Percentiles rank a stretch among this genome's conserved stretches.
Evolutionary conservation across 2,329 filamentous ascomycete species (phyloP).

Genomic region (Ceratocystis diversiconidia): DNA sequence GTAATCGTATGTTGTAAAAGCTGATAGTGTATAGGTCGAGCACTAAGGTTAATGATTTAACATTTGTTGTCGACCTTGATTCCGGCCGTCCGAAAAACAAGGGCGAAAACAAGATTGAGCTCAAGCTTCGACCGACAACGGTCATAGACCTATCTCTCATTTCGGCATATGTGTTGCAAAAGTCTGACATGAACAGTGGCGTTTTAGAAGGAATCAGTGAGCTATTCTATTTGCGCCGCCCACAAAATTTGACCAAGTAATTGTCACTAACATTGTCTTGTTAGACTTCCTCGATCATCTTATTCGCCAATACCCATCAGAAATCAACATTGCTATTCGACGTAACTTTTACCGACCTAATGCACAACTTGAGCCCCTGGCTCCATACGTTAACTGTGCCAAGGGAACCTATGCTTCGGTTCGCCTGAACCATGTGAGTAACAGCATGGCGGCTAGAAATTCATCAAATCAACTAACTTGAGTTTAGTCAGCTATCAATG

Average conservation of each 20-base stretch:
- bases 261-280: background rate
- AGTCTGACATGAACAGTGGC: conserved; percentile 45
- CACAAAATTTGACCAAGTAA: background rate
- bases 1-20: background rate
- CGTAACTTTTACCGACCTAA: conserved; percentile 61
- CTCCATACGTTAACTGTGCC: conserved; percentile 53
- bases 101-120: conserved; percentile 37
- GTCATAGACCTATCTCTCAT: conserved; percentile 54
- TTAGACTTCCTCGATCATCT: conserved; percentile 71
- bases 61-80: conserved; percentile 58
- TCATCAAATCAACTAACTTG: background rate
- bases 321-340: conserved; percentile 56
- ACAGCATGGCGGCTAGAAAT: background rate
- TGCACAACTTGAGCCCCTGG: conserved; percentile 38
- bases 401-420: conserved; percentile 86
- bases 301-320: conserved; percentile 63
- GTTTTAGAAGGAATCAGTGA: conserved; percentile 61
- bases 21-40: conserved; percentile 25
- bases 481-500: conserved; percentile 18
- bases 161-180: conserved; percentile 47
- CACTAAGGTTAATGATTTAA: conserved; percentile 28
- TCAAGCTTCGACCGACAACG: conserved; percentile 52
- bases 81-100: conserved; percentile 23
- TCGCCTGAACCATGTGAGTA: conserved; percentile 45
- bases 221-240: background rate